These are phyloP conservation scores for Beauveria australis DNA, from an alignment of 2,329 filamentous ascomycete genomes.

Conservation along the genomic window DNA sequence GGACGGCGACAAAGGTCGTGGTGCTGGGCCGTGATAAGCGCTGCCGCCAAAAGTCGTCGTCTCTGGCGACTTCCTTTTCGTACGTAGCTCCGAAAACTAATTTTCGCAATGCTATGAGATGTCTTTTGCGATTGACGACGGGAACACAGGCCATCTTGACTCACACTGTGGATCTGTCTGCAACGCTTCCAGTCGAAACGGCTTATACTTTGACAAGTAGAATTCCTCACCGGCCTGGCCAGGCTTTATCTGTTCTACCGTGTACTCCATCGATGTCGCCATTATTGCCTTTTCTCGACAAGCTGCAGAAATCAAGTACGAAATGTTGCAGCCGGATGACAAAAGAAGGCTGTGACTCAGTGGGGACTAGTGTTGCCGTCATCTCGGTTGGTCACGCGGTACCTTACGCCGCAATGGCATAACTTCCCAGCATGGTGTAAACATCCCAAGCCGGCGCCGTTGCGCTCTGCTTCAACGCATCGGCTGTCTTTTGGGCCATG, in stretches of 20 bases:
- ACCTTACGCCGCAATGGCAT: slow-evolving; percentile 17
- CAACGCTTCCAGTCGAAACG: slow-evolving; percentile 5
- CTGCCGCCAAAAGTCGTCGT: slow-evolving; percentile 6
- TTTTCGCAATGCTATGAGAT: too few species aligned
- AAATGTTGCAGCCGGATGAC: not conserved
- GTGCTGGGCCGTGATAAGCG: not conserved
- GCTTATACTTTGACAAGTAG: slow-evolving; percentile 1
- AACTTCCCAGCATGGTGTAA: slow-evolving; percentile 19
- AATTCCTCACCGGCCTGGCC: not conserved
- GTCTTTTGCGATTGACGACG: too few species aligned
- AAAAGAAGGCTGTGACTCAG: not conserved
- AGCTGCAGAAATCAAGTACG: not conserved
- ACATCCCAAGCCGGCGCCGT: slow-evolving; percentile 14
- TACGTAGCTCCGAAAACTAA: slow-evolving; percentile 7
- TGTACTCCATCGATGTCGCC: slow-evolving; percentile 1
- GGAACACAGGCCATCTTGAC: not conserved
- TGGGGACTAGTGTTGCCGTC: not conserved
- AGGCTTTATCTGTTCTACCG: not conserved
- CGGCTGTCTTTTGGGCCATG: slow-evolving; percentile 12
- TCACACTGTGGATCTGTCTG: slow-evolving; percentile 6
- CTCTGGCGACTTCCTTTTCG: not conserved
- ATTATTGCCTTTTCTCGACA: not conserved
- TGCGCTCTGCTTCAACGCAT: slow-evolving; percentile 5
- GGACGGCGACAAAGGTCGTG: slow-evolving; percentile 2
- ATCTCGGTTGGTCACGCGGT: not conserved